Percentiles rank a stretch among this genome's conserved stretches.
Conservation (phyloP, 179 eudicot species). For the Camellia oleifera region DNA sequence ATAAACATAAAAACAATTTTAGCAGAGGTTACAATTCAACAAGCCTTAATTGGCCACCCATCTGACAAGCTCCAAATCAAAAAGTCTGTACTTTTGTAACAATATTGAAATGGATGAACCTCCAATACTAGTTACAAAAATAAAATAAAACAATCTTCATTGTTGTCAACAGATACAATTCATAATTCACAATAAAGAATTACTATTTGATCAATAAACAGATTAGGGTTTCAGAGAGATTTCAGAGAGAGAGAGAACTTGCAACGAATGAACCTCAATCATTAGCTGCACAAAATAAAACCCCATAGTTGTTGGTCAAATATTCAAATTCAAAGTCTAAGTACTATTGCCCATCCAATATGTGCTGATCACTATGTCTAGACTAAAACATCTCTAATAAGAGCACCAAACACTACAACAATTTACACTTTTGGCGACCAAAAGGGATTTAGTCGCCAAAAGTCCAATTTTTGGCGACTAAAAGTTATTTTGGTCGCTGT, state of each 20-base stretch:
- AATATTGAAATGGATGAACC: not conserved
- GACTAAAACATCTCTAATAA: not conserved
- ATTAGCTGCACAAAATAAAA: not conserved
- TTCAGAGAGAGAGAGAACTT: not conserved
- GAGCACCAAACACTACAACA: not conserved
- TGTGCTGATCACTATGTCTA: not conserved
- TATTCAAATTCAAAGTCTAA: not conserved
- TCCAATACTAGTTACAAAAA: not conserved
- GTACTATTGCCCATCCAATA: no score
- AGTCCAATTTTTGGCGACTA: no score
- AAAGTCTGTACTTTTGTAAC: not conserved
- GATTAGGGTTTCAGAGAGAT: not conserved
- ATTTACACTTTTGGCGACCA: no score
- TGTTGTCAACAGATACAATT: no score
- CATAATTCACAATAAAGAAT: not conserved
- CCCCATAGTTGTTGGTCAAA: not conserved
- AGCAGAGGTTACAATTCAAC: not conserved
- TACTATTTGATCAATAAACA: not conserved
- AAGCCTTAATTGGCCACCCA: not conserved
- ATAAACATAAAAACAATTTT: not conserved
- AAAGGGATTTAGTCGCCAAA: no score
- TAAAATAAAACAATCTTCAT: no score
- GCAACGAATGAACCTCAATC: not conserved
- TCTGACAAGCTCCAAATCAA: not conserved
- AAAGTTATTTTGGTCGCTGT: no score